These are phyloP conservation scores for Umbelopsis sp. DNA, from an alignment of 192 early-diverging fungal species.

Conservation along the genomic window DNA sequence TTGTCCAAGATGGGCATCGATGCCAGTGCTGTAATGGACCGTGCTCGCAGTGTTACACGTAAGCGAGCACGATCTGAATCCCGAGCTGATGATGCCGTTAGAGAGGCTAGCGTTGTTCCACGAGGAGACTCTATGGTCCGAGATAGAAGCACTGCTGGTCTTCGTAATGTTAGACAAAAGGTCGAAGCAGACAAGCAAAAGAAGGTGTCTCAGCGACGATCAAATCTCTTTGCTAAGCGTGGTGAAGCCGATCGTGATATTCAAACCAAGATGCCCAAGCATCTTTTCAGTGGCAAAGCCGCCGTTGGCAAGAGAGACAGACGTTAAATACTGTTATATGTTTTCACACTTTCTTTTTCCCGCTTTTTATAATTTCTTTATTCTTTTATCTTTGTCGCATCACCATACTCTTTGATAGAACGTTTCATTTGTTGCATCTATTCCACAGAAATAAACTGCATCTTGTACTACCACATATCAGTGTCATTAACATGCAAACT, in stretches of 20 bases:
- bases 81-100: slow-evolving; percentile 65
- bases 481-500: too few relatives aligned
- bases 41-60: slow-evolving; percentile 52
- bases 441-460: slow-evolving; percentile 19
- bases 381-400: slow-evolving; percentile 9
- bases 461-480: slow-evolving; percentile 11
- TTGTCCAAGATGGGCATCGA: slow-evolving; percentile 77
- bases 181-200: slow-evolving; percentile 77
- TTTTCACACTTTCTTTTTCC: background rate
- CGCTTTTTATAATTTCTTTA: slow-evolving; percentile 13
- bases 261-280: slow-evolving; percentile 93
- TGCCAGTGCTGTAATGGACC: slow-evolving; percentile 61
- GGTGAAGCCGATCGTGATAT: slow-evolving; percentile 98
- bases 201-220: slow-evolving; percentile 69
- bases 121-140: slow-evolving; percentile 58
- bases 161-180: slow-evolving; percentile 66
- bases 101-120: slow-evolving; percentile 60
- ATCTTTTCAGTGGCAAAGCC: slow-evolving; percentile 94
- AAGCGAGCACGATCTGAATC: slow-evolving; percentile 81
- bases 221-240: slow-evolving; percentile 75
- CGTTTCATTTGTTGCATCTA: slow-evolving; percentile 18
- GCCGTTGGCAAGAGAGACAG: slow-evolving; percentile 78
- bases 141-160: slow-evolving; percentile 75
- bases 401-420: slow-evolving; percentile 9
- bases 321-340: slow-evolving; percentile 56